Conservation (phyloP, 257 asterid species). For the Primulina eburnea region DNA sequence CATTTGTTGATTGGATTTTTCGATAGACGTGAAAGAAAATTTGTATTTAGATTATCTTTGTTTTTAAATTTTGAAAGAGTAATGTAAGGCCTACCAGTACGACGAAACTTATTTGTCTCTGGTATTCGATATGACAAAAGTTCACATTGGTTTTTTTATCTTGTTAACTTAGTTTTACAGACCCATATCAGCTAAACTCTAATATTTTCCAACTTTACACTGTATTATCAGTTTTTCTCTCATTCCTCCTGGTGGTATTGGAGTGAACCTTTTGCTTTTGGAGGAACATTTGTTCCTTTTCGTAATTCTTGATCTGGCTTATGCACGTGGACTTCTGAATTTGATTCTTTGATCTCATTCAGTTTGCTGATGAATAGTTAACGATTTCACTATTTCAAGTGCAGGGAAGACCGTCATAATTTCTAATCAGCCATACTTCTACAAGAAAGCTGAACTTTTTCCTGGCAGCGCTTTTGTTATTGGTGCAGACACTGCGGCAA, state of each 20-base stretch:
- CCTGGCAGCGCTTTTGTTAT: conserved; percentile 94
- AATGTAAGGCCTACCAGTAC: background rate
- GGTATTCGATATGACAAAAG: background rate
- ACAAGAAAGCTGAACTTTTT: conserved; percentile 86
- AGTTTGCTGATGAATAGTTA: conserved; percentile 20
- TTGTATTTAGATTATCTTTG: background rate
- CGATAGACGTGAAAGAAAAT: background rate
- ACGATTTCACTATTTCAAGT: conserved; percentile 22
- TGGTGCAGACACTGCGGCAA: conserved; percentile 85
- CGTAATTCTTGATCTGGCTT: conserved; percentile 4
- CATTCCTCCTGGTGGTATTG: background rate
- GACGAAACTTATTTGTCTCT: background rate
- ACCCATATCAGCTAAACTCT: background rate
- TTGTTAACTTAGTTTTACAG: background rate
- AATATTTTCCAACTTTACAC: background rate
- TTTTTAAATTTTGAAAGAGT: background rate
- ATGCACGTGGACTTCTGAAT: background rate
- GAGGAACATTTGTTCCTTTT: background rate
- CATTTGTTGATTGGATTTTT: background rate
- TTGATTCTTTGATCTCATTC: conserved; percentile 4
- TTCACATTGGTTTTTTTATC: background rate
- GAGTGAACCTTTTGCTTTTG: background rate
- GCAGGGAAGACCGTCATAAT: conserved; percentile 85
- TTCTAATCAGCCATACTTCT: conserved; percentile 93
- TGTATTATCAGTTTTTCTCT: background rate